A percentile compares a stretch with the other conserved stretches of the same genome.
phyloP scores from a whole-genome alignment of 495 filamentous ascomycete genomes.

The Astrothelium macrocarpum region DNA sequence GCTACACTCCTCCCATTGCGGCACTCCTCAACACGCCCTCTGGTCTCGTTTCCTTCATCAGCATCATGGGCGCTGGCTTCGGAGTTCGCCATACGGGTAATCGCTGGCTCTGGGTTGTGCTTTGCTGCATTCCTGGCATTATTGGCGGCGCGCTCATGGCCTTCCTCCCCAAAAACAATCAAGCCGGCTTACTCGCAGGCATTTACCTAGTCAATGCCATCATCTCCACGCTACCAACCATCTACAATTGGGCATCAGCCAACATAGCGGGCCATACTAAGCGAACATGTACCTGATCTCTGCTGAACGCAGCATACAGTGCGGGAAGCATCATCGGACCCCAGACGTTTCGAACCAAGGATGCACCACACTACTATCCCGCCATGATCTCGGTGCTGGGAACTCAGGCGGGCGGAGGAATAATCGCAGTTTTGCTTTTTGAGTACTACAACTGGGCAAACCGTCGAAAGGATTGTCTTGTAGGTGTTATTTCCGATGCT shows the following conservation, averaged over 20 bases:
- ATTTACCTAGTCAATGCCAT: conserved; percentile 55
- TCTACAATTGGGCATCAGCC: conserved; percentile 34
- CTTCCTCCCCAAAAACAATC: conserved; percentile 42
- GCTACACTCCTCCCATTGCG: conserved; percentile 9
- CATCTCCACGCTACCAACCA: conserved; percentile 35
- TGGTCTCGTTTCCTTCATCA: conserved; percentile 12
- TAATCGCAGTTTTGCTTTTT: conserved; percentile 33
- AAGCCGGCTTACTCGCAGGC: conserved; percentile 47
- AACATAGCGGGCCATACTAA: conserved; percentile 48
- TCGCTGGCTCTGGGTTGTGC: conserved; percentile 7
- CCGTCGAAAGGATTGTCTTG: conserved; percentile 15
- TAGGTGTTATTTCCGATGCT: not conserved
- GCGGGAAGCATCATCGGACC: conserved; percentile 59
- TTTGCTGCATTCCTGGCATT: conserved; percentile 8
- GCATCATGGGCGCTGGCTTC: conserved; percentile 10
- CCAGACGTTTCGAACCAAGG: conserved; percentile 49
- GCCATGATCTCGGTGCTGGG: conserved; percentile 53
- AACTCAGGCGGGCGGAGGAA: conserved; percentile 38
- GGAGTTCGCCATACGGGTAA: conserved; percentile 6
- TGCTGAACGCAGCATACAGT: conserved; percentile 49
- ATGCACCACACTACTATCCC: conserved; percentile 50
- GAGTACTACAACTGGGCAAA: conserved; percentile 42
- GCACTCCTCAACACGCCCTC: conserved; percentile 18
- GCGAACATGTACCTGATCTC: conserved; percentile 39
- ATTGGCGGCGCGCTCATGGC: conserved; percentile 15